Conservation (phyloP, 768 basidiomycete species). For the Tremella yokohamensis region DNA sequence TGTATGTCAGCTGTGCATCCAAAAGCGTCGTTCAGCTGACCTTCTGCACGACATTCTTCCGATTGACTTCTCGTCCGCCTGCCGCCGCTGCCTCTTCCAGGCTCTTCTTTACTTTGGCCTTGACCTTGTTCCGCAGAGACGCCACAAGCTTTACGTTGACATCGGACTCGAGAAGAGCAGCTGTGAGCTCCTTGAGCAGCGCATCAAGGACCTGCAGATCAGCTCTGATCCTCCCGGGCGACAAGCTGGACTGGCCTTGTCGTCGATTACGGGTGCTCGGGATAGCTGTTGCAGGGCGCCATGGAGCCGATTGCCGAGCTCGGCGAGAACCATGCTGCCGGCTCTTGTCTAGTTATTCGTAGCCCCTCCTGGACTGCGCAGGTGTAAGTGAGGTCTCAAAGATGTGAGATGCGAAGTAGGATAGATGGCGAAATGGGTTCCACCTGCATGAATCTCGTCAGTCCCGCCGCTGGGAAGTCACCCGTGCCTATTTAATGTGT, state of each 20-base stretch:
- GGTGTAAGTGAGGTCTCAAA: too few species aligned
- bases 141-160: conserved; percentile 97
- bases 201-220: conserved; percentile 76
- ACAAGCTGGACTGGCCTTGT: conserved; percentile 62
- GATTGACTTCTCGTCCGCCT: conserved; percentile 67
- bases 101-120: conserved; percentile 62
- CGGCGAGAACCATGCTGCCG: conserved; percentile 80
- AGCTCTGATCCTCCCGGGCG: background rate
- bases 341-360: background rate
- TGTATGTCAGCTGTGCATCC: conserved; percentile 44
- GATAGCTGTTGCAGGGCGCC: conserved; percentile 86
- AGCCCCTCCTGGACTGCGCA: too few species aligned
- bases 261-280: conserved; percentile 80
- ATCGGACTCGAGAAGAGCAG: conserved; percentile 90
- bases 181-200: conserved; percentile 88
- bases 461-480: too few species aligned
- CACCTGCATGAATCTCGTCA: too few species aligned
- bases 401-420: too few species aligned
- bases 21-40: conserved; percentile 52
- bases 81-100: conserved; percentile 66
- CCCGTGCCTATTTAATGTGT: too few species aligned
- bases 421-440: too few species aligned
- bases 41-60: conserved; percentile 88
- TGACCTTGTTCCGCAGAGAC: conserved; percentile 79
- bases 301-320: conserved; percentile 90